A percentile compares a stretch with the other conserved stretches of the same genome.
Conservation (phyloP, 2,329 filamentous ascomycete genomes). For the Pyricularia sp. region DNA sequence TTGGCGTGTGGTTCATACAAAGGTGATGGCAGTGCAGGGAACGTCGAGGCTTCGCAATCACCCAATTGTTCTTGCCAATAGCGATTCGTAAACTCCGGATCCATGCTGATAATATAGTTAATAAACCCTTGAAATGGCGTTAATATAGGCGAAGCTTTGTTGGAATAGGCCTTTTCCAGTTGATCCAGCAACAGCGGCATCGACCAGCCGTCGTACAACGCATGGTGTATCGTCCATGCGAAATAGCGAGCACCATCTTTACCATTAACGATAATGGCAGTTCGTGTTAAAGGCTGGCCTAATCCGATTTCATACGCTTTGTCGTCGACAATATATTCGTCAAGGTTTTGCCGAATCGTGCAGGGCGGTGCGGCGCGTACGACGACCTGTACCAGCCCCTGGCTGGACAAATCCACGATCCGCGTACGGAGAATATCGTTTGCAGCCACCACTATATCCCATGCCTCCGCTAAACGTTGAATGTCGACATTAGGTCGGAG, state of each 20-base stretch:
- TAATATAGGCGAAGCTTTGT: neutral
- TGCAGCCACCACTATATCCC: conserved; percentile 25
- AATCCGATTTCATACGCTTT: neutral
- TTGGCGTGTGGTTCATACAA: neutral
- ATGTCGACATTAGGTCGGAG: conserved; percentile 25
- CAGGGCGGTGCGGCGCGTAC: neutral
- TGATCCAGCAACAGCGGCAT: neutral
- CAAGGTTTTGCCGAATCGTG: neutral
- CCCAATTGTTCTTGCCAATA: neutral
- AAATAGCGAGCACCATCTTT: neutral
- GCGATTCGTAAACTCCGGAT: neutral
- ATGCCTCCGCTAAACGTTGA: conserved; percentile 29
- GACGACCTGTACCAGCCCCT: neutral
- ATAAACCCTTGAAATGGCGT: neutral
- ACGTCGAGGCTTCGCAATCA: neutral
- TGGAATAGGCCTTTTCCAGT: neutral
- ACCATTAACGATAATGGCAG: neutral
- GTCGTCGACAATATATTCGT: neutral
- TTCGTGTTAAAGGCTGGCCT: neutral
- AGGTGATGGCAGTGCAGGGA: neutral
- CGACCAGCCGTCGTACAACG: neutral
- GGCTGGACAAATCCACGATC: conserved; percentile 22
- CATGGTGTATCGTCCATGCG: neutral
- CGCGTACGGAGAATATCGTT: conserved; percentile 37
- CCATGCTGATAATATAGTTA: neutral